A percentile compares a stretch with the other conserved stretches of the same genome.
phyloP scores from a whole-genome alignment of 176 grass and related monocot species.

The Microstegium vimineum region DNA sequence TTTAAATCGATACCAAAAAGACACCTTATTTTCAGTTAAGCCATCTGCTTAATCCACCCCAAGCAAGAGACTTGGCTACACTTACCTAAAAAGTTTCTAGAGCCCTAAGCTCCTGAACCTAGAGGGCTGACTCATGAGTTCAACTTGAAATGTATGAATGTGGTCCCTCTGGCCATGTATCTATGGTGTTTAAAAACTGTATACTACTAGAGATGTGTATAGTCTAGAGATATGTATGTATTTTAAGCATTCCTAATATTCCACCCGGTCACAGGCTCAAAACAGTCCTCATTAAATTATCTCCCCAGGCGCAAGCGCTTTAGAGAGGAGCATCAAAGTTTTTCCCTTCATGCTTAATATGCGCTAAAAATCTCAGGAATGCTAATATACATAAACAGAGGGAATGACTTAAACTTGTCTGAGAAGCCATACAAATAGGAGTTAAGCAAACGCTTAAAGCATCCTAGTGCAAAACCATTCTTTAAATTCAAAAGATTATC shows the following conservation, averaged over 20 bases:
- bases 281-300: not conserved
- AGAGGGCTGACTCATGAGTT: not conserved
- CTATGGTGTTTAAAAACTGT: no score
- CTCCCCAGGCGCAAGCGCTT: not conserved
- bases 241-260: not conserved
- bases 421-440: not conserved
- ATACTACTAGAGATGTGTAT: no score
- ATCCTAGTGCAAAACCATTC: not conserved
- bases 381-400: not conserved
- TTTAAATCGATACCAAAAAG: constrained; percentile 13
- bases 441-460: constrained; percentile 2
- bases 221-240: no score
- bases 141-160: not conserved
- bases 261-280: not conserved
- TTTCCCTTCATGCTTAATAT: not conserved
- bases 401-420: not conserved
- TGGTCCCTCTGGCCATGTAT: no score
- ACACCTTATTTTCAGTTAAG: not conserved
- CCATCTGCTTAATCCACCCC: not conserved
- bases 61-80: not conserved
- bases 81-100: not conserved
- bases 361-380: not conserved
- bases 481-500: constrained; percentile 14
- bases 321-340: not conserved
- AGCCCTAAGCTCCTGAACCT: not conserved